phyloP scores from a whole-genome alignment of 75 land plant genomes.

The Adiantum capillusveneris region DNA sequence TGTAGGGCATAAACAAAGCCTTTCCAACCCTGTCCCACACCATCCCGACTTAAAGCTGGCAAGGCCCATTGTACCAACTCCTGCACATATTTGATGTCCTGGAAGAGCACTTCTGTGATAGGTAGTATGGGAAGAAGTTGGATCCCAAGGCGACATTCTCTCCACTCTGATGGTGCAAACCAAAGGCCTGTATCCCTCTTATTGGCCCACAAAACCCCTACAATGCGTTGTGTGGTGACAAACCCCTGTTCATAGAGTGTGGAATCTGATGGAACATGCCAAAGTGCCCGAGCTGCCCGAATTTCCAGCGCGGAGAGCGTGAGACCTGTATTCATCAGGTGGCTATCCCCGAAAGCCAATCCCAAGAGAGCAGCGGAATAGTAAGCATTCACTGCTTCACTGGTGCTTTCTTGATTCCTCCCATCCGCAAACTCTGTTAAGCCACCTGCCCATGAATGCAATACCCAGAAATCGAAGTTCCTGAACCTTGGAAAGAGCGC shows the following conservation, averaged over 20 bases:
- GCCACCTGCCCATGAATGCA: constrained; percentile 96
- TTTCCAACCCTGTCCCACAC: constrained; percentile 83
- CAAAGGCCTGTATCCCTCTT: constrained; percentile 86
- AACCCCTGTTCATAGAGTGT: constrained; percentile 55
- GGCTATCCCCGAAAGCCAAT: constrained; percentile 57
- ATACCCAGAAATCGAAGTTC: constrained; percentile 67
- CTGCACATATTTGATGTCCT: constrained; percentile 43
- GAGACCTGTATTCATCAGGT: constrained; percentile 45
- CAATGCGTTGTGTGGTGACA: constrained; percentile 48
- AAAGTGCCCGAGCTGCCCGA: constrained; percentile 54
- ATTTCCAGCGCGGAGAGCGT: constrained; percentile 66
- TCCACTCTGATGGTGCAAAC: constrained; percentile 82
- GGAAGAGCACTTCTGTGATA: constrained; percentile 59
- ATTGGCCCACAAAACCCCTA: constrained; percentile 78
- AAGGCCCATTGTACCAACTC: constrained; percentile 73
- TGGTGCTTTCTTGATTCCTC: constrained; percentile 89
- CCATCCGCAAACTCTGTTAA: constrained; percentile 85
- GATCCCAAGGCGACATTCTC: constrained; percentile 74
- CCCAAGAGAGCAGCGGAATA: constrained; percentile 82
- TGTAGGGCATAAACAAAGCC: constrained; percentile 61
- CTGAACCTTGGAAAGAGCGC: constrained; percentile 48
- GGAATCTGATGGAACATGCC: constrained; percentile 56
- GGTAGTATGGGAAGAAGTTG: constrained; percentile 78
- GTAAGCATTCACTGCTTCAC: constrained; percentile 86
- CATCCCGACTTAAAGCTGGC: constrained; percentile 48